These are phyloP conservation scores for Fusarium anthophilum DNA, from an alignment of 2,329 filamentous ascomycete genomes.

Conservation along the genomic window DNA sequence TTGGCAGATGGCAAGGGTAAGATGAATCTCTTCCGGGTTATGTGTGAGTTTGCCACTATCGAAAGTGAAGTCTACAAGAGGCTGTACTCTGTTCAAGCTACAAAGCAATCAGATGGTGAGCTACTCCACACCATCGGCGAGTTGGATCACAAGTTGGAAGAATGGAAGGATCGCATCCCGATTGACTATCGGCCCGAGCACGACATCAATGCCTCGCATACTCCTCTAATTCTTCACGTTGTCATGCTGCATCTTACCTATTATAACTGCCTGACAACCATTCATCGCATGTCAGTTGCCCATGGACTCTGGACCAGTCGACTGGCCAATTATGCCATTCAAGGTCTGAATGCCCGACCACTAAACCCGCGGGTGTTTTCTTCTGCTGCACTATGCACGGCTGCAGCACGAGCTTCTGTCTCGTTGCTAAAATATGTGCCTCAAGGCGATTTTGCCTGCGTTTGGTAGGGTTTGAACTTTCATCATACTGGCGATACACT, in stretches of 20 bases:
- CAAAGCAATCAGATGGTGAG: slow-evolving; percentile 91
- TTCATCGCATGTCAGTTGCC: slow-evolving; percentile 98
- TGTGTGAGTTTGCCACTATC: slow-evolving; percentile 91
- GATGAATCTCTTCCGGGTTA: slow-evolving; percentile 92
- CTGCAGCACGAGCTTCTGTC: slow-evolving; percentile 91
- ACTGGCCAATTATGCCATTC: slow-evolving; percentile 92
- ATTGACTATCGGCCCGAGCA: slow-evolving; percentile 97
- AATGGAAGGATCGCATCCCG: slow-evolving; percentile 96
- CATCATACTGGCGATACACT: slow-evolving; percentile 30
- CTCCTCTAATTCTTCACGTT: slow-evolving; percentile 91
- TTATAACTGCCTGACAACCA: slow-evolving; percentile 97
- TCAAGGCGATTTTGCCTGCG: slow-evolving; percentile 91
- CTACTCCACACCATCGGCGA: slow-evolving; percentile 95
- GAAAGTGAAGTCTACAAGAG: slow-evolving; percentile 94
- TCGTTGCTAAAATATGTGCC: slow-evolving; percentile 95
- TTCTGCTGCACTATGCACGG: slow-evolving; percentile 90
- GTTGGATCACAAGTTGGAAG: slow-evolving; percentile 86
- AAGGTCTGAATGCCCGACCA: slow-evolving; percentile 89
- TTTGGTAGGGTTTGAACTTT: slow-evolving; percentile 73
- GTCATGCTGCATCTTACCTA: slow-evolving; percentile 96
- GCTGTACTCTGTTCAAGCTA: slow-evolving; percentile 91
- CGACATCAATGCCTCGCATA: slow-evolving; percentile 92
- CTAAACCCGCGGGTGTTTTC: slow-evolving; percentile 95
- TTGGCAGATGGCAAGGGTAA: slow-evolving; percentile 88
- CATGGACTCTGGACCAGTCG: slow-evolving; percentile 98